Evolutionary conservation across 192 early-diverging fungal species (phyloP).

Genomic region (Gonapodya prolifera): DNA sequence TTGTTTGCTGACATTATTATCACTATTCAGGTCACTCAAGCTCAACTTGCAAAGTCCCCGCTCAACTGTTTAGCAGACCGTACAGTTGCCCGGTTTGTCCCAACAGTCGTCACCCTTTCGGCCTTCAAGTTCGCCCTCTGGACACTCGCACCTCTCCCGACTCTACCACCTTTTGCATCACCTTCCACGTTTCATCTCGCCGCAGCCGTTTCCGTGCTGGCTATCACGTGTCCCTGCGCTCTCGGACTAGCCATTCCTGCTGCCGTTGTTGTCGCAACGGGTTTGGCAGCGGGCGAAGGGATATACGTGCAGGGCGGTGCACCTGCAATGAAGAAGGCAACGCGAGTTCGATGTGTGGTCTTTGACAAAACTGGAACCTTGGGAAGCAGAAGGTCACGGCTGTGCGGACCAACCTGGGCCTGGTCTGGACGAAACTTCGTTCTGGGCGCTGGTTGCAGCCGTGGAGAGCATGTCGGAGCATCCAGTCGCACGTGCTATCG

Average conservation of each 20-base stretch:
- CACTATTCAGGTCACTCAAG: too few species aligned
- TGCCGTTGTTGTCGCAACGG: constrained; percentile 94
- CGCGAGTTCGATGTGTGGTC: constrained; percentile 40
- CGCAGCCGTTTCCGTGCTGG: too few species aligned
- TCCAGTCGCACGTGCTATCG: not conserved
- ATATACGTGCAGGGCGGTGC: constrained; percentile 57
- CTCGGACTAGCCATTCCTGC: constrained; percentile 91
- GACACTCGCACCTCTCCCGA: constrained; percentile 34
- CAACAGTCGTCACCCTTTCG: constrained; percentile 39
- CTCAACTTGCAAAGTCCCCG: constrained; percentile 45
- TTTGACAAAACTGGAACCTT: constrained; percentile 84
- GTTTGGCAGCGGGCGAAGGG: constrained; percentile 48
- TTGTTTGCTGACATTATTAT: too few species aligned
- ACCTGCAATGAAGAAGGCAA: constrained; percentile 52
- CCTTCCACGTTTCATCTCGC: too few species aligned
- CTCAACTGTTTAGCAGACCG: constrained; percentile 51
- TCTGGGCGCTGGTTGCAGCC: not conserved
- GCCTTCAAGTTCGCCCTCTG: constrained; percentile 40
- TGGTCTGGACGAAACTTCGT: too few species aligned
- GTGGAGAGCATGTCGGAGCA: not conserved
- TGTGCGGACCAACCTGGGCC: too few species aligned
- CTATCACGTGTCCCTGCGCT: constrained; percentile 61
- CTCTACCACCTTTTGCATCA: too few species aligned
- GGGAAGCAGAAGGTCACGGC: not conserved
- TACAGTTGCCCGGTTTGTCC: constrained; percentile 52